Base-by-base conservation (phyloP, 345 rosid genomes). In the Trapa bicornis region DNA sequence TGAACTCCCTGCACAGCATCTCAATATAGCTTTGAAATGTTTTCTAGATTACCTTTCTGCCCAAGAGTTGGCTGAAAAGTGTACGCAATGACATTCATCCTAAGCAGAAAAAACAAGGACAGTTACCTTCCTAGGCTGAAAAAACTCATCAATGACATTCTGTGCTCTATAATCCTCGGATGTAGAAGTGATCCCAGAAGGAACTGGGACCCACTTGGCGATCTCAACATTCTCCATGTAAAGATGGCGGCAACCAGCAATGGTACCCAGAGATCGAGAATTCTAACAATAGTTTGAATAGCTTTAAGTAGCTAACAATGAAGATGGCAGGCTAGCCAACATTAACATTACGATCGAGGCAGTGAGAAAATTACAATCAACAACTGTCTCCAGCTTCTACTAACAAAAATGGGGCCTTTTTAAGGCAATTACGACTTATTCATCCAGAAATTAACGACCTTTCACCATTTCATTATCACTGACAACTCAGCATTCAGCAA, bases 171-270 rank as follows among this genome's bases (percentile, higher is more conserved):
- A 41, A 41, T 41, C 43, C 43, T 41, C 43, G 4, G 43, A 41
- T 0, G 43, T 41, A 41, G 43, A 41, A 41, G 6, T 3, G 7
- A 41, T 8, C 43, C 43, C 43, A 3, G 91, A 75, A 74, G 85
- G 79, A 2, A 65, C 53, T 75, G 90, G 70, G 80, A 80, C 61
- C 75, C 85, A 52, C 77, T 66, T n/a, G 96, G 87, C 39, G 96
- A 75, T 77, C 99, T 87, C 62, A 86, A 68, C 64, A 89, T 76
- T 69, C 90, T 86, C 91, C 91, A 95, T 4, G 91, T 84, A 70
- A 91, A 91, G 43, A 87, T 86, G 66, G 91, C 77, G 4, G 97
- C 97, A 50, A 95, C 99, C 97, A 10, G 93, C 99, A 66, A 91
- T 81, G 17, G 99, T 96, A 66, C 97, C 97, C 68, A 87, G 83